A percentile compares a stretch with the other conserved stretches of the same genome.
Evolutionary conservation across 2,329 filamentous ascomycete species (phyloP).

Genomic region (Sporothrix brunneoviolacea): DNA sequence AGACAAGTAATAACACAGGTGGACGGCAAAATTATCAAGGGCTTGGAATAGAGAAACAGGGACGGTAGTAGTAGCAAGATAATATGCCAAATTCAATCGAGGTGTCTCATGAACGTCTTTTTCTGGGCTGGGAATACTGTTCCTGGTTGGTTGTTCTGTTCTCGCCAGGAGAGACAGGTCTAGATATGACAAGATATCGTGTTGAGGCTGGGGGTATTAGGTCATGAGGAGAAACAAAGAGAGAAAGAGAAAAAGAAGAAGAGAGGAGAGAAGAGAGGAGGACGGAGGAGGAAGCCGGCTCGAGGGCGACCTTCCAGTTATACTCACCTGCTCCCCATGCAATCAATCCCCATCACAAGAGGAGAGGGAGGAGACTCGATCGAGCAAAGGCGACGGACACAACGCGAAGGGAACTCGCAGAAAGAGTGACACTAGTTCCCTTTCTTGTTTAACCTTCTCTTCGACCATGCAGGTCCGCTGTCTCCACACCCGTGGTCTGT

Average conservation of each 20-base stretch:
- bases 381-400: not conserved
- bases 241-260: not conserved
- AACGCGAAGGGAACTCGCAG: constrained; percentile 9
- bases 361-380: not conserved
- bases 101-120: constrained; percentile 1
- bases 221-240: not conserved
- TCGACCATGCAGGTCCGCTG: not conserved
- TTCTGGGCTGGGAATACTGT: constrained; percentile 5
- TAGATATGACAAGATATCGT: not conserved
- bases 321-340: constrained; percentile 12
- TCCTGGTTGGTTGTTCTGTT: constrained; percentile 5
- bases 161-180: constrained; percentile 15
- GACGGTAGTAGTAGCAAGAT: not conserved
- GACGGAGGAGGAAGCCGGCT: not conserved
- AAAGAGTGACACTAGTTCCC: constrained; percentile 5
- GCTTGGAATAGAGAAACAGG: not conserved
- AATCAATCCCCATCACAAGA: constrained; percentile 2
- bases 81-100: not conserved
- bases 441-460: constrained; percentile 2
- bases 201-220: not conserved
- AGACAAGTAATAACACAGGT: constrained; percentile 1
- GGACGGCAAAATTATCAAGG: not conserved
- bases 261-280: not conserved
- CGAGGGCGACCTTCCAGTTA: constrained; percentile 16
- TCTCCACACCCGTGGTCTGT: constrained; percentile 5